phyloP scores from a whole-genome alignment of 1,284 basidiomycete genomes.

The Ganoderma multipileum region DNA sequence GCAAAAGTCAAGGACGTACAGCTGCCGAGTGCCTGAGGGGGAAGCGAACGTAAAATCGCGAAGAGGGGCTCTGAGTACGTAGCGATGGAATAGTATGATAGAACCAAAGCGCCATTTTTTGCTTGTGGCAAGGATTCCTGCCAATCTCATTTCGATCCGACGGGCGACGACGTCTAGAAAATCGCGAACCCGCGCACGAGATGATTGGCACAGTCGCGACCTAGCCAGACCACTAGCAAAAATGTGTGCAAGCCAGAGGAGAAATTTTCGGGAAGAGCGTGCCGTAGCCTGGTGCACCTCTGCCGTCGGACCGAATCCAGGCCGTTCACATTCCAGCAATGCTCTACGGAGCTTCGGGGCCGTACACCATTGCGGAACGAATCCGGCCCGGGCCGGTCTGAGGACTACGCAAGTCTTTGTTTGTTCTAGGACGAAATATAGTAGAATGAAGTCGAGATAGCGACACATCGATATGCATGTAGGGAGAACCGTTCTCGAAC shows the following conservation, averaged over 20 bases:
- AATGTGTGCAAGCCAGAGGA: background rate
- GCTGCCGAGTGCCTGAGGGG: slow-evolving; percentile 19
- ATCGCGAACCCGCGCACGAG: background rate
- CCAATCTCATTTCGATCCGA: background rate
- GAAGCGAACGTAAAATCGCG: background rate
- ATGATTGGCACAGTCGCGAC: slow-evolving; percentile 2
- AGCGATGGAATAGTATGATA: too few species aligned
- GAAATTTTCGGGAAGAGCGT: slow-evolving; percentile 7
- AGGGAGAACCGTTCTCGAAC: background rate
- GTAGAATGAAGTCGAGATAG: background rate
- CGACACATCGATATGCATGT: background rate
- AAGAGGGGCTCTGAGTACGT: too few species aligned
- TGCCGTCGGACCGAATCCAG: slow-evolving; percentile 1
- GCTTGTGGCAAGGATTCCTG: background rate
- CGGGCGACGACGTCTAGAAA: slow-evolving; percentile 2
- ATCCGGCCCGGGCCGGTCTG: background rate
- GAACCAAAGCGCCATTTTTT: background rate
- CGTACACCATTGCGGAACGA: background rate
- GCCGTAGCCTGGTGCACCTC: background rate
- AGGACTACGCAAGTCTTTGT: background rate
- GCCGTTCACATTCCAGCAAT: background rate
- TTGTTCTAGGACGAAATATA: background rate
- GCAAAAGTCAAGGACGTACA: slow-evolving; percentile 30
- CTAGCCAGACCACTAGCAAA: background rate
- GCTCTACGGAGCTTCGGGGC: background rate